A percentile compares a stretch with the other conserved stretches of the same genome.
These are phyloP conservation scores for Crucihimalaya himalaica DNA, from an alignment of 345 rosid species.

Conservation along the genomic window DNA sequence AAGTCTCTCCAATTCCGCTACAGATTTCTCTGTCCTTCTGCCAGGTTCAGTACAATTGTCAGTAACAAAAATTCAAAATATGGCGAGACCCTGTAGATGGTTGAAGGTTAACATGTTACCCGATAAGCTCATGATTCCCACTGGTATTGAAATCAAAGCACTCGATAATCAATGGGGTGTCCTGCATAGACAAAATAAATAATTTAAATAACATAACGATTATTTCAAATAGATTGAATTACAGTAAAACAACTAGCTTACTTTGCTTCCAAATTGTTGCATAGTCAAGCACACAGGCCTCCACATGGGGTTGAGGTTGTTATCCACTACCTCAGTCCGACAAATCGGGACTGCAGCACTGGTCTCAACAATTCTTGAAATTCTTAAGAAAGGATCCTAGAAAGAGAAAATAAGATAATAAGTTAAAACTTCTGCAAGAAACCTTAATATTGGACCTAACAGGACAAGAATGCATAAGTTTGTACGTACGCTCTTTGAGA, in stretches of 20 bases:
- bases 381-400: slow-evolving; percentile 84
- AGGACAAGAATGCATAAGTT: not conserved
- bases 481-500: slow-evolving; percentile 75
- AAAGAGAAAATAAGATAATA: slow-evolving; percentile 13
- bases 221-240: not conserved
- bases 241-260: slow-evolving; percentile 33
- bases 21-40: slow-evolving; percentile 72
- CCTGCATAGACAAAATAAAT: slow-evolving; percentile 43
- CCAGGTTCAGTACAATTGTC: slow-evolving; percentile 23
- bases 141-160: slow-evolving; percentile 79
- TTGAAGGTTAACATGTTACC: slow-evolving; percentile 47
- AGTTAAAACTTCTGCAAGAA: not conserved
- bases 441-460: not conserved
- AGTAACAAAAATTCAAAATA: slow-evolving; percentile 9
- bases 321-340: slow-evolving; percentile 73
- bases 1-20: slow-evolving; percentile 66
- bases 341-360: slow-evolving; percentile 63
- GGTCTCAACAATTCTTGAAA: slow-evolving; percentile 67
- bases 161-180: slow-evolving; percentile 73
- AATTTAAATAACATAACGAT: slow-evolving; percentile 12
- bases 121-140: slow-evolving; percentile 69
- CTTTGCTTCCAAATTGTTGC: slow-evolving; percentile 92
- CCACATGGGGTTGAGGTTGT: slow-evolving; percentile 83
- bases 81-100: not conserved
- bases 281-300: slow-evolving; percentile 58